phyloP scores from a whole-genome alignment of 2,329 filamentous ascomycete species.

The Fusarium chuoi region DNA sequence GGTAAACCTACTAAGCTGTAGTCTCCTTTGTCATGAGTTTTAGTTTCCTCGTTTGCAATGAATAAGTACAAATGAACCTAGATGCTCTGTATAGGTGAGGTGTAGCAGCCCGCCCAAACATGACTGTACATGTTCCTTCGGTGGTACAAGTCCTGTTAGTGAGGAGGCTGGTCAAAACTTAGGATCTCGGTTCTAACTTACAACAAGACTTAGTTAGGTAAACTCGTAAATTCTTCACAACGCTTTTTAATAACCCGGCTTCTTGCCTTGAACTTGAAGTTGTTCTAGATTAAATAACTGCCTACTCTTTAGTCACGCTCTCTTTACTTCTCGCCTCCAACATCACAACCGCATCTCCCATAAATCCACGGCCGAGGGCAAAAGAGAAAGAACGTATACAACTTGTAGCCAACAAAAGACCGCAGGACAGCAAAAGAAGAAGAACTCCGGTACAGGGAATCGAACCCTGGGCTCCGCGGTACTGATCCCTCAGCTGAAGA shows the following conservation, averaged over 20 bases:
- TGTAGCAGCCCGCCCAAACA: no score
- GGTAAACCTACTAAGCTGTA: background rate
- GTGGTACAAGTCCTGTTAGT: background rate
- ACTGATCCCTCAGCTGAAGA: slow-evolving; percentile 30
- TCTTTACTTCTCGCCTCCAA: background rate
- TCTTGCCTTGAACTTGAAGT: background rate
- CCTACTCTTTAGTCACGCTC: background rate
- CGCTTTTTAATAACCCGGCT: background rate
- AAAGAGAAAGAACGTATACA: background rate
- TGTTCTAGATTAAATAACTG: background rate
- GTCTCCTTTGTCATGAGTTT: slow-evolving; percentile 6
- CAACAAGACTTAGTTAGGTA: no score
- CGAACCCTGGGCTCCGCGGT: slow-evolving; percentile 45
- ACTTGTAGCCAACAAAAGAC: rapidly evolving
- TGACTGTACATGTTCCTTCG: background rate
- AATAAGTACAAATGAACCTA: background rate
- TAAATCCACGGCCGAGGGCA: background rate
- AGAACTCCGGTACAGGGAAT: slow-evolving; percentile 43
- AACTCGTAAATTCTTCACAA: no score
- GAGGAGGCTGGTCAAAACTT: background rate
- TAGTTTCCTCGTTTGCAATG: background rate
- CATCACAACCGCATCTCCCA: no score
- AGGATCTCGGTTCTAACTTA: background rate
- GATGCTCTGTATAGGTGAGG: no score
- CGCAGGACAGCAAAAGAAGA: background rate